Conservation (phyloP, 305 asterid species). For the Rubia balearica region DNA sequence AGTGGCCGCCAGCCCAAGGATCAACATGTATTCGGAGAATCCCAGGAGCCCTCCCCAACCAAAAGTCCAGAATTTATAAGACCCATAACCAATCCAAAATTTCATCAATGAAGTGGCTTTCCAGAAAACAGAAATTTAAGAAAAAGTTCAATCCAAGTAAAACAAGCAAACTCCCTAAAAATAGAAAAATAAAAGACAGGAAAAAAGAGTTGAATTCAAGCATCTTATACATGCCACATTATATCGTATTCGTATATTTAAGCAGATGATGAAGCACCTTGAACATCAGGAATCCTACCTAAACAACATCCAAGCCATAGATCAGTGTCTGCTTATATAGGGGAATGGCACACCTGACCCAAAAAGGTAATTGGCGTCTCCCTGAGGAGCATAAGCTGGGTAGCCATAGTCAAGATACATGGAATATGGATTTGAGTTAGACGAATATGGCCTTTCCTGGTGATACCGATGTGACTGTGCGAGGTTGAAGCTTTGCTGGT, state of each 20-base stretch:
- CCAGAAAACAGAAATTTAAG: neutral
- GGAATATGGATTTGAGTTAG: constrained; percentile 1
- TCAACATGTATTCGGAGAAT: neutral
- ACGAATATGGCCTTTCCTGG: neutral
- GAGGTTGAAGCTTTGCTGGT: neutral
- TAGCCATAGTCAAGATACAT: neutral
- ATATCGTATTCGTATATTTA: neutral
- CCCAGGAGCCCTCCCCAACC: neutral
- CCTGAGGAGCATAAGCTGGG: neutral
- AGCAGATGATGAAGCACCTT: neutral
- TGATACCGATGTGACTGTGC: neutral
- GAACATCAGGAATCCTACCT: neutral
- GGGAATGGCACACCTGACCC: neutral
- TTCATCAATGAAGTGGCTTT: neutral
- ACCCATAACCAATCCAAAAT: neutral
- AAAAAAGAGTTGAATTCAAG: neutral
- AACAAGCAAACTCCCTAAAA: neutral
- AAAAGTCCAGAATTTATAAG: no score
- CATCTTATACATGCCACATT: neutral
- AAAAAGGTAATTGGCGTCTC: neutral
- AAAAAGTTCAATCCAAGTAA: neutral
- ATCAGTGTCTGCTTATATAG: neutral
- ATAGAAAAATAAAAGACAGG: neutral
- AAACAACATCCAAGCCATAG: neutral
- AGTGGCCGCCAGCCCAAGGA: neutral